These are phyloP conservation scores for Paramecium primaurelia DNA, from an alignment of 73 alveolate genomes.

Conservation along the genomic window DNA sequence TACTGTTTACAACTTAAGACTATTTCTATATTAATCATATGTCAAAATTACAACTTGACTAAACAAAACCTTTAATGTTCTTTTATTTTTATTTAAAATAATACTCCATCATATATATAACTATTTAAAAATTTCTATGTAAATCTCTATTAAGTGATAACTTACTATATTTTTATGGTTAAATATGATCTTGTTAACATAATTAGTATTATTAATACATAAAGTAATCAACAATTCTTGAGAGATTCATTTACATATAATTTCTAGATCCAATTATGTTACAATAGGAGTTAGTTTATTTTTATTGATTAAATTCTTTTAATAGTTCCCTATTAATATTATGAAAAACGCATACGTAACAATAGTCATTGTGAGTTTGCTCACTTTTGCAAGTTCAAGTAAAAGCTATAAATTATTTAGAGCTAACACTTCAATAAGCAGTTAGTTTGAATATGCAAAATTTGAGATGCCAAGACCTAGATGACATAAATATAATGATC, in stretches of 20 bases:
- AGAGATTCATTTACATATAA: background rate
- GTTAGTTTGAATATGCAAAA: background rate
- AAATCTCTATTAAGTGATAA: no score
- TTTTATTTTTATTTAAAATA: no score
- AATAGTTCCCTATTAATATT: background rate
- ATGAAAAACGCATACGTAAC: conserved; percentile 9
- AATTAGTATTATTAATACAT: no score
- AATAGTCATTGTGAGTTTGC: background rate
- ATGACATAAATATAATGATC: conserved; percentile 3
- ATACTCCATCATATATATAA: background rate
- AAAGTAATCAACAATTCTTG: background rate
- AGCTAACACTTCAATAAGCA: background rate
- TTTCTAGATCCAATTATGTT: background rate
- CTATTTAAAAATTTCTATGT: no score
- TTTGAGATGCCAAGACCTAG: background rate
- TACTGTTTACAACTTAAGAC: background rate
- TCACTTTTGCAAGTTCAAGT: background rate
- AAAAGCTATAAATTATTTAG: background rate
- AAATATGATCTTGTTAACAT: no score
- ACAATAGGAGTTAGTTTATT: background rate
- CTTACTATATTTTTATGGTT: no score
- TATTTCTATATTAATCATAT: background rate
- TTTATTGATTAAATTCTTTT: background rate
- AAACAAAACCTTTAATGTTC: background rate
- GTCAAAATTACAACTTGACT: background rate